phyloP scores from a whole-genome alignment of 2,329 filamentous ascomycete genomes.

The Aspergillus fructus region DNA sequence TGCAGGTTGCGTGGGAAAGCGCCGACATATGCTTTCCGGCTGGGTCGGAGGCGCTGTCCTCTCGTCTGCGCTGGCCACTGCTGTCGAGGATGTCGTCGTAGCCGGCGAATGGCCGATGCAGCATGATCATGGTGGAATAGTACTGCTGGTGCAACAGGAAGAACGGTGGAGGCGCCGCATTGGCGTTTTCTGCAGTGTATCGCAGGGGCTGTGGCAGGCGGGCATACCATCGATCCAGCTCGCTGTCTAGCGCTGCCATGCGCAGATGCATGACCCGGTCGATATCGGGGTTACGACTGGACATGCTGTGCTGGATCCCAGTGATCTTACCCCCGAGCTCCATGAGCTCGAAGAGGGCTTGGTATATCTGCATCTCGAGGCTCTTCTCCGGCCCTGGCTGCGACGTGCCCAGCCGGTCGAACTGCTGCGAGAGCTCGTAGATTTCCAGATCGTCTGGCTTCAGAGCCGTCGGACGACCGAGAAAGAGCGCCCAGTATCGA shows the following conservation, averaged over 20 bases:
- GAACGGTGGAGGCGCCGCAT: not conserved
- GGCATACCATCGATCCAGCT: not conserved
- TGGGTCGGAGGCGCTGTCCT: not conserved
- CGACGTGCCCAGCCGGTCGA: not conserved
- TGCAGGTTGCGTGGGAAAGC: not conserved
- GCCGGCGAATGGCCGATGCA: not conserved
- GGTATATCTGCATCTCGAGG: slow-evolving; percentile 1
- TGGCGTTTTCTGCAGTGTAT: not conserved
- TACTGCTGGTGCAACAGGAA: not conserved
- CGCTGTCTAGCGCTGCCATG: not conserved
- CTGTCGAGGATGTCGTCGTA: not conserved
- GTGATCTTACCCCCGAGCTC: not conserved
- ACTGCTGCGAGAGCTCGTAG: not conserved
- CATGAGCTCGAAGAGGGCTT: slow-evolving; percentile 1
- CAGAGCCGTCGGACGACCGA: not conserved
- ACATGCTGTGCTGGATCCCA: not conserved
- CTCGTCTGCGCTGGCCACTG: not conserved
- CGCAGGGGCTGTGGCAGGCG: not conserved
- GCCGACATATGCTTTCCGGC: not conserved
- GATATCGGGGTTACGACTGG: not conserved
- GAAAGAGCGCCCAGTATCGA: not conserved
- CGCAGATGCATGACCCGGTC: not conserved
- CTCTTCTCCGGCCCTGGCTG: not conserved
- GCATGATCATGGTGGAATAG: slow-evolving; percentile 1
- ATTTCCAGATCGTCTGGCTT: slow-evolving; percentile 1